phyloP scores from a whole-genome alignment of 805 yeast genomes.

The Saccharomycopsis microspora region DNA sequence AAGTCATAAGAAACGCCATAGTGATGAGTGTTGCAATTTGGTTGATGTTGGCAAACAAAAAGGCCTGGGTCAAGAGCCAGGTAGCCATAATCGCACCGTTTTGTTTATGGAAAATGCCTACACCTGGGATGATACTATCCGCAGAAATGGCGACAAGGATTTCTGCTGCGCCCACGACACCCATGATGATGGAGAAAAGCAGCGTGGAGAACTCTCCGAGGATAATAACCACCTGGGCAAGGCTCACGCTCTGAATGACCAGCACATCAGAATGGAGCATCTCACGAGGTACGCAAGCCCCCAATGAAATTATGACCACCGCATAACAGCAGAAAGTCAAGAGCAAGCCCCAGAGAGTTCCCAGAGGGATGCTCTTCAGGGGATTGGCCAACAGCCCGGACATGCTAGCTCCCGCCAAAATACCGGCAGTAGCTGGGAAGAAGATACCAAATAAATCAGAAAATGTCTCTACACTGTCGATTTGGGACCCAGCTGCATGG shows the following conservation, averaged over 20 bases:
- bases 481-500: constrained; percentile 86
- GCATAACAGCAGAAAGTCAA: constrained; percentile 71
- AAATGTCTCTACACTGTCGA: constrained; percentile 55
- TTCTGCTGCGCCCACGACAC: constrained; percentile 91
- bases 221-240: constrained; percentile 56
- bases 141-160: constrained; percentile 84
- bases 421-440: constrained; percentile 98
- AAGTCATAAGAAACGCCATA: constrained; percentile 95
- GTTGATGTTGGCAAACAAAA: constrained; percentile 82
- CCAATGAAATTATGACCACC: constrained; percentile 72
- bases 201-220: constrained; percentile 91
- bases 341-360: constrained; percentile 78
- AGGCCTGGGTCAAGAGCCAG: constrained; percentile 74
- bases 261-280: constrained; percentile 71
- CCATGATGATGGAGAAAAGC: constrained; percentile 86
- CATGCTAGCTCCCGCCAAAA: constrained; percentile 98
- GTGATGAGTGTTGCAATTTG: constrained; percentile 92
- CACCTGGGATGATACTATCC: constrained; percentile 80
- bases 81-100: constrained; percentile 56
- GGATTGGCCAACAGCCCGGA: constrained; percentile 87
- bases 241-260: constrained; percentile 70
- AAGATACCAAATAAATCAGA: constrained; percentile 85
- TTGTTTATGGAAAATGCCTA: constrained; percentile 39
- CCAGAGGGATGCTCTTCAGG: constrained; percentile 80
- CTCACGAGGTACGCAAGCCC: constrained; percentile 69